Conservation (phyloP, 305 asterid species). For the Solanum hybrid region DNA sequence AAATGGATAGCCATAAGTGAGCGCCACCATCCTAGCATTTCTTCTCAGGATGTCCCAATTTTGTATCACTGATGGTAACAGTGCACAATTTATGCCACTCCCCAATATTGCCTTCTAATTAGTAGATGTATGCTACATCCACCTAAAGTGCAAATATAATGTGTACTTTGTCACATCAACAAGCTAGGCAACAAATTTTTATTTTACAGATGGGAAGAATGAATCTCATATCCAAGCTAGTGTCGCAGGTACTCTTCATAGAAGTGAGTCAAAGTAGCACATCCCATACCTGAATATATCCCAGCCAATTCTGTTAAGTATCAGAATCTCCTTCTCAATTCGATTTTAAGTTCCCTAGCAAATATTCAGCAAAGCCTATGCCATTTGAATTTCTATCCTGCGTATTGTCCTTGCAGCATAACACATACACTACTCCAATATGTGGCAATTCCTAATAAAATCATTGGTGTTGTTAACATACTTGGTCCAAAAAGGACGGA, state of each 20-base stretch:
- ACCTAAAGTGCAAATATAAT: conserved; percentile 32
- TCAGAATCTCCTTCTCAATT: conserved; percentile 3
- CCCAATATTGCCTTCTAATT: conserved; percentile 36
- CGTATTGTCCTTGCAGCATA: conserved; percentile 4
- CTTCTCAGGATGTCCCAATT: conserved; percentile 13
- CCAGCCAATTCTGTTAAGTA: conserved; percentile 1
- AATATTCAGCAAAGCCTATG: conserved; percentile 8
- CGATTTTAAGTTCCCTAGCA: conserved; percentile 12
- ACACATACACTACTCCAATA: conserved; percentile 55
- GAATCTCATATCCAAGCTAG: conserved; percentile 31
- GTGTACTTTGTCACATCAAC: conserved; percentile 42
- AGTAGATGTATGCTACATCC: conserved; percentile 20
- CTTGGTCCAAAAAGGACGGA: conserved; percentile 96
- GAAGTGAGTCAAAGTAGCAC: conserved; percentile 17
- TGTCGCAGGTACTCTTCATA: conserved; percentile 29
- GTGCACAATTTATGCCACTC: conserved; percentile 12
- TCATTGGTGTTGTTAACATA: conserved; percentile 87
- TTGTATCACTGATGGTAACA: conserved; percentile 13
- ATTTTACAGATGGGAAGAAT: conserved; percentile 51
- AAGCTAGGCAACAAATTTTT: conserved; percentile 35
- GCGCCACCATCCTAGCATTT: conserved; percentile 22
- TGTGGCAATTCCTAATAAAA: conserved; percentile 75
- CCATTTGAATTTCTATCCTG: conserved; percentile 4
- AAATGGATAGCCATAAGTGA: conserved; percentile 20
- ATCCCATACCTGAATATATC: not conserved